Evolutionary conservation across 2,329 filamentous ascomycete genomes (phyloP).

Genomic region (Didymella segeticola): DNA sequence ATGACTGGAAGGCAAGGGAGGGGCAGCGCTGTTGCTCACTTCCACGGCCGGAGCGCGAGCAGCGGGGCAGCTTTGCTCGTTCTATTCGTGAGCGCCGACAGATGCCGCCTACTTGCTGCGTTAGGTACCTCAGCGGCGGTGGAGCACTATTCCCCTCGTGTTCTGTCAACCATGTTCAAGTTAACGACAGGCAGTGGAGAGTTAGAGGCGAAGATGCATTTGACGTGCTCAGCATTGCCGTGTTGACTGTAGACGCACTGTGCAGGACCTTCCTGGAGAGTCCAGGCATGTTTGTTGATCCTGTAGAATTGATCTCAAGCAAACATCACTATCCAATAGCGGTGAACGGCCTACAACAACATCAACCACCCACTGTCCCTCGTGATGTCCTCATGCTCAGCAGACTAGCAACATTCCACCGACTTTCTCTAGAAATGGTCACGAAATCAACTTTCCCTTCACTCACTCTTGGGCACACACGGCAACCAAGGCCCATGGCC

Average conservation of each 20-base stretch:
- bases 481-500: conserved; percentile 8
- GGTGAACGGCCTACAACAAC: conserved; percentile 8
- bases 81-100: conserved; percentile 14
- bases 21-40: conserved; percentile 22
- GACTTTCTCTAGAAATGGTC: neutral
- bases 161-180: neutral
- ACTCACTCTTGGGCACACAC: neutral
- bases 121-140: neutral
- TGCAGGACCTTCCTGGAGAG: conserved; percentile 3
- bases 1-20: conserved; percentile 26
- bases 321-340: conserved; percentile 12
- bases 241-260: neutral
- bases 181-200: neutral
- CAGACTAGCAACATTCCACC: conserved; percentile 13
- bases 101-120: conserved; percentile 14
- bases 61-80: conserved; percentile 15
- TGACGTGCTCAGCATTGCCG: neutral
- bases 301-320: conserved; percentile 4
- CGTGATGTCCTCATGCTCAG: conserved; percentile 10
- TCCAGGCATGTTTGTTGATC: conserved; percentile 13
- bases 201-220: neutral
- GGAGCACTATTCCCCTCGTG: conserved; percentile 3
- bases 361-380: neutral
- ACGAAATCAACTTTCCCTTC: neutral
- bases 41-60: conserved; percentile 26